Evolutionary conservation across 805 yeast species (phyloP), one percentile per base, ranked within the genome.

Genomic region (Clavispora asparagi): DNA sequence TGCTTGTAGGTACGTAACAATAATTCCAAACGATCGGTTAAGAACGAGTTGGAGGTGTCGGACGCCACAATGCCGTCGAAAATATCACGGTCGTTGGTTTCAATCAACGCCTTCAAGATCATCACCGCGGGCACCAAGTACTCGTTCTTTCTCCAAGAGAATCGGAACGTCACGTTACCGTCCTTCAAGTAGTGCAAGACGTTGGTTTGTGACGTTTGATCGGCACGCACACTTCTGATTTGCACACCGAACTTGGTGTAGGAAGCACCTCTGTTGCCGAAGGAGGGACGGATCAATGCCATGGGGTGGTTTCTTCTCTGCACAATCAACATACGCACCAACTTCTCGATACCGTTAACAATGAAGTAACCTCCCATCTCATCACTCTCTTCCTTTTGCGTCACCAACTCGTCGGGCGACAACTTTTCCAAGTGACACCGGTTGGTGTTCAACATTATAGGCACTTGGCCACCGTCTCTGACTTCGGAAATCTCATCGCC

Each of bases 301-400:
- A 94, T 89, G 23, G 98, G 96, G 63, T 91, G 97, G 65, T 94
- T 94, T 68, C 99, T 81, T 67, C 98, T 84, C 71, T 92, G 99
- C 16, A 94, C 97, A 73, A 94, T 89, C 66, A 94, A 81, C 98
- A 94, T 89, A 71, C 99, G 87, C 59, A 94, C 82, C 59, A 94
- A 76, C 69, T 94, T 94, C 68, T 94, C 99, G 57, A 92, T 91
- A 75, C 99, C 99, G 64, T 92, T 92, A 50, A 92, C 91, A 56
- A 90, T 80, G 67, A 94, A 94, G 67, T 94, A 94, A 35, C 99
- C 99, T 53, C 99, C 99, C 50, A 90, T 72, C 64, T 94, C 99
- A 65, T 94, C 99, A 35, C 88, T 79, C 67, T 94, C 99, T 68
- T 94, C 99, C 62, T 83, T 84, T 49, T 71, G 74, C 19, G 76